These are phyloP conservation scores for Purpureocillium takamizusanense DNA, from an alignment of 2,329 filamentous ascomycete genomes.

Conservation along the genomic window DNA sequence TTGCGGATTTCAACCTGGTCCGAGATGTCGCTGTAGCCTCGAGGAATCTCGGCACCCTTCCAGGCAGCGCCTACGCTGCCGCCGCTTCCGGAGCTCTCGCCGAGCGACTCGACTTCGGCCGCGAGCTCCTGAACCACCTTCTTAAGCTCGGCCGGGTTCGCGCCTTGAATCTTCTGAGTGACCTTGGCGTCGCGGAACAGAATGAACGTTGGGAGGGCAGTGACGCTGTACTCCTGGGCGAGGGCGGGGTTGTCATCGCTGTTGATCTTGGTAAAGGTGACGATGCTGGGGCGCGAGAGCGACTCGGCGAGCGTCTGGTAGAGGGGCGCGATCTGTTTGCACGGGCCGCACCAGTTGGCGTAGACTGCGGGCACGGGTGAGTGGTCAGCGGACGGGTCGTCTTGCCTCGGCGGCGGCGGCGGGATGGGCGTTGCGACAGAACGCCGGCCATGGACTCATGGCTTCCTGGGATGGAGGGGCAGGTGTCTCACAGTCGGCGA, in stretches of 20 bases:
- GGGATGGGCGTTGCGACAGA: too few relatives aligned
- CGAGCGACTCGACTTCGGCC: constrained; percentile 53
- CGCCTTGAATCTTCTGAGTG: constrained; percentile 63
- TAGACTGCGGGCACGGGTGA: constrained; percentile 62
- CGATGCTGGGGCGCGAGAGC: constrained; percentile 60
- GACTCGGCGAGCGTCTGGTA: constrained; percentile 68
- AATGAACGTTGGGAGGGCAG: constrained; percentile 82
- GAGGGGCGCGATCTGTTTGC: constrained; percentile 72
- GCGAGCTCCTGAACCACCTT: constrained; percentile 63
- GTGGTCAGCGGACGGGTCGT: too few relatives aligned
- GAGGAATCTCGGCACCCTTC: constrained; percentile 66
- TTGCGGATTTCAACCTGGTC: constrained; percentile 70
- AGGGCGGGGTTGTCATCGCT: constrained; percentile 69
- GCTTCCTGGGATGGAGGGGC: not conserved
- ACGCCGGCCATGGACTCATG: too few relatives aligned
- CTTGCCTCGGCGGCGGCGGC: too few relatives aligned
- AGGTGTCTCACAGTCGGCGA: constrained; percentile 69
- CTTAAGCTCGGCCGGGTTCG: constrained; percentile 62
- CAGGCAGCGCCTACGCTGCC: constrained; percentile 41
- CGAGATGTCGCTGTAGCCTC: constrained; percentile 77
- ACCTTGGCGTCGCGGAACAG: constrained; percentile 67
- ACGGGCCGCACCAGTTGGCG: constrained; percentile 78
- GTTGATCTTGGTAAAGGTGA: constrained; percentile 85
- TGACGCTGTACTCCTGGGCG: constrained; percentile 62
- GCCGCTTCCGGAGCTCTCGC: constrained; percentile 30